These are phyloP conservation scores for Lycium barbarum DNA, from an alignment of 257 asterid genomes.

Conservation along the genomic window DNA sequence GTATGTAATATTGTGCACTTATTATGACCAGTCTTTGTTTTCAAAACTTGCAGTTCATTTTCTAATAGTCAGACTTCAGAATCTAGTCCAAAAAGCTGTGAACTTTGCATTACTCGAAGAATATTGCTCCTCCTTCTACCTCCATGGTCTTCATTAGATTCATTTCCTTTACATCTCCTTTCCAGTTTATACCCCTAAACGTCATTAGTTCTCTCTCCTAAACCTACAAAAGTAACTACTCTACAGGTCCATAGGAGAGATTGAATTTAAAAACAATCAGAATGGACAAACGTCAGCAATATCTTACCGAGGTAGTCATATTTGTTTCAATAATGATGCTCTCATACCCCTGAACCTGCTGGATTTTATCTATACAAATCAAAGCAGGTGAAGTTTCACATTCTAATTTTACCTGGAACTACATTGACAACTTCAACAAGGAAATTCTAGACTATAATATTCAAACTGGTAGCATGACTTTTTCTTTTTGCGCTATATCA, in stretches of 20 bases:
- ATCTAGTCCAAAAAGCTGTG: neutral
- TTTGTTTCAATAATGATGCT: neutral
- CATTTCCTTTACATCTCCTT: neutral
- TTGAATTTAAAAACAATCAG: neutral
- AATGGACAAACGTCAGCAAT: neutral
- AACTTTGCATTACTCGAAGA: neutral
- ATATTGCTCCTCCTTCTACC: neutral
- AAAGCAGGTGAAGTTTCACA: neutral
- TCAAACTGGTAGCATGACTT: conserved; percentile 7
- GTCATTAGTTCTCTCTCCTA: neutral
- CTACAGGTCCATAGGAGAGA: neutral
- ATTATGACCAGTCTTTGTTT: neutral
- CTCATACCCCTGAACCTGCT: neutral
- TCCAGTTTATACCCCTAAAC: neutral
- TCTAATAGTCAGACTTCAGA: neutral
- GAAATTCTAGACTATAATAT: neutral
- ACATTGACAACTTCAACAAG: conserved; percentile 9
- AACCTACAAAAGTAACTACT: neutral
- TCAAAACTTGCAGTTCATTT: conserved; percentile 19
- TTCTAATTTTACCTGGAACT: neutral
- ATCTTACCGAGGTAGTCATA: neutral
- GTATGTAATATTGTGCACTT: neutral
- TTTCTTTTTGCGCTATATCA: neutral
- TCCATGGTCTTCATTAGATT: neutral
- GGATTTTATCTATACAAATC: neutral